These are phyloP conservation scores for Insectozyma bohioensis DNA, from an alignment of 1,139 yeast genomes.

Conservation along the genomic window DNA sequence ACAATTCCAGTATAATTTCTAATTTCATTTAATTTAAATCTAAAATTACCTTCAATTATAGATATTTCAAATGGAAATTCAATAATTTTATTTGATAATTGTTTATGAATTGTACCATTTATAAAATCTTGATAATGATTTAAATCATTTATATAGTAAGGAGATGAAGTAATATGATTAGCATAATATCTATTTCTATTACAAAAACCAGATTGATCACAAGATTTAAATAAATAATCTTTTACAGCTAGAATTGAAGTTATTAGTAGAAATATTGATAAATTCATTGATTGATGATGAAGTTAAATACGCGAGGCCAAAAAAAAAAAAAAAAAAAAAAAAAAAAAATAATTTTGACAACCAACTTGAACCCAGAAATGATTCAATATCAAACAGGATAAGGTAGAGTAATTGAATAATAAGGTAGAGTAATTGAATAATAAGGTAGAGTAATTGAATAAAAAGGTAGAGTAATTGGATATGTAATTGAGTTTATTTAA, in stretches of 20 bases:
- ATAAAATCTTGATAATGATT: constrained; percentile 29
- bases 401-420: too few species aligned
- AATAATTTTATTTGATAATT: constrained; percentile 25
- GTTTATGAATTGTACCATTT: constrained; percentile 20
- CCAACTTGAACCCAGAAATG: too few species aligned
- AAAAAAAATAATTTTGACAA: constrained; percentile 1
- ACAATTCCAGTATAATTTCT: constrained; percentile 27
- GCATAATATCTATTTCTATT: constrained; percentile 77
- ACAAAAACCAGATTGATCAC: constrained; percentile 86
- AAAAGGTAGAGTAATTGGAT: too few species aligned
- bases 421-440: too few species aligned
- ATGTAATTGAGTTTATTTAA: too few species aligned
- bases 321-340: neutral
- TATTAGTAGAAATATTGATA: constrained; percentile 6
- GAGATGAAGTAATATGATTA: constrained; percentile 27
- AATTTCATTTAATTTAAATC: constrained; percentile 49
- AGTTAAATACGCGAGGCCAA: neutral
- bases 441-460: too few species aligned
- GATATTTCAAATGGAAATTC: constrained; percentile 57
- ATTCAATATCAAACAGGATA: too few species aligned
- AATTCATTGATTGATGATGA: too few species aligned
- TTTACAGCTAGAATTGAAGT: constrained; percentile 49
- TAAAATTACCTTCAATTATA: constrained; percentile 47
- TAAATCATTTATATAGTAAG: constrained; percentile 53
- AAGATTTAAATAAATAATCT: constrained; percentile 71